Conservation (phyloP, 2,329 filamentous ascomycete genomes). For the Cercospora sp. region DNA sequence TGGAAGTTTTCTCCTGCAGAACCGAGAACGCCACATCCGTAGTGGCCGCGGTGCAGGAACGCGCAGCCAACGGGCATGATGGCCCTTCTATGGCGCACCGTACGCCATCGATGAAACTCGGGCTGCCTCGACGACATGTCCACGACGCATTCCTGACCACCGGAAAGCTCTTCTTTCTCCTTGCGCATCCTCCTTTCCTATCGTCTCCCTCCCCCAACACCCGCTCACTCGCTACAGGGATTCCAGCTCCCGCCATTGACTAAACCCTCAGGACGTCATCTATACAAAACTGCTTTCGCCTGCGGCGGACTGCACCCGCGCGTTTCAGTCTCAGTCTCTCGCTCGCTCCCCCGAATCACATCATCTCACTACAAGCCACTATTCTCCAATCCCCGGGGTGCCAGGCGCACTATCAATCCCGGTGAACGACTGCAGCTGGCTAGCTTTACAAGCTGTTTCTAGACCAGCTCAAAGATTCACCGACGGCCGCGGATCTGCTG, state of each 20-base stretch:
- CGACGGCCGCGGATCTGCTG: not conserved
- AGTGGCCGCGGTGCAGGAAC: constrained; percentile 5
- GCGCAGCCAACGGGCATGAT: not conserved
- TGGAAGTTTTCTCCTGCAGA: constrained; percentile 1
- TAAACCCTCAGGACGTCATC: not conserved
- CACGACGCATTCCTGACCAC: not conserved
- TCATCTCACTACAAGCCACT: not conserved
- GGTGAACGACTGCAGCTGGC: not conserved
- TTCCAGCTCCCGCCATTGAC: constrained; percentile 5
- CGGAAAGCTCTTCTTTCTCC: not conserved
- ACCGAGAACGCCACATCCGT: constrained; percentile 3
- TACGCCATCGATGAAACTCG: constrained; percentile 3
- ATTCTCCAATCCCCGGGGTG: not conserved
- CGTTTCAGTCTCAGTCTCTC: not conserved
- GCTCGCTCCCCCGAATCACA: not conserved
- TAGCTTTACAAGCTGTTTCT: not conserved
- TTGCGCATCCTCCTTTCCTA: not conserved
- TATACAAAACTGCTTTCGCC: constrained; percentile 2
- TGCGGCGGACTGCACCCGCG: not conserved
- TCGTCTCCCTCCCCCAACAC: not conserved
- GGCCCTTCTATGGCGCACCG: not conserved
- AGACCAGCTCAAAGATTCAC: not conserved
- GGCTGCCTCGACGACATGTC: not conserved
- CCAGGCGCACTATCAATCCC: not conserved
- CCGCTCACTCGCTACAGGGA: not conserved